Percentiles rank a stretch among this genome's conserved stretches.
phyloP scores from a whole-genome alignment of 345 rosid species.

The Ailanthus altissimus region DNA sequence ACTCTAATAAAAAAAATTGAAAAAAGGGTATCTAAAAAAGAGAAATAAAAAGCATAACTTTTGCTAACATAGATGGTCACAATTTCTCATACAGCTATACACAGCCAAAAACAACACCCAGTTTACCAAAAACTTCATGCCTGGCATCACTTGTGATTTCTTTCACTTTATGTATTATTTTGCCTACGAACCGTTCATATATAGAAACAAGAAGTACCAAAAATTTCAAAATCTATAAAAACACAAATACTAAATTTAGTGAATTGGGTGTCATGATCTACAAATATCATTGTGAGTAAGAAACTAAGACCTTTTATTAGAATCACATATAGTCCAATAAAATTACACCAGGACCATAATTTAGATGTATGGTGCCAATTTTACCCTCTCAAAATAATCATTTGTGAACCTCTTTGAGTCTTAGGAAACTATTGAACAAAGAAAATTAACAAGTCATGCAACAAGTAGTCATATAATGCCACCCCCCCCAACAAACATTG shows the following conservation, averaged over 20 bases:
- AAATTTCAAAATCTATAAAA: neutral
- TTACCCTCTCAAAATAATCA: no score
- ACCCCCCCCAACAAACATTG: neutral
- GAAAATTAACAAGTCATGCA: no score
- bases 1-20: neutral
- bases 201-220: neutral
- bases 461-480: no score
- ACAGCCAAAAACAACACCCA: neutral
- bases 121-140: neutral
- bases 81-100: constrained; percentile 28
- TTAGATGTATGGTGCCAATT: no score
- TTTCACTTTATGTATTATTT: neutral
- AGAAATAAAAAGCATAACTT: neutral
- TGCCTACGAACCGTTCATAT: neutral
- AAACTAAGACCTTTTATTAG: no score
- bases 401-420: no score
- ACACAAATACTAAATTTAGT: neutral
- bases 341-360: no score
- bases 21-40: neutral
- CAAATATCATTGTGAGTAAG: no score
- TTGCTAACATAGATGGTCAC: constrained; percentile 28
- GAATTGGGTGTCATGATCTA: neutral
- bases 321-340: no score
- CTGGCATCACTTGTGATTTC: constrained; percentile 1
- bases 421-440: no score